Percentiles rank a stretch among this genome's conserved stretches.
These are phyloP conservation scores for Chenopodium berlandieri DNA, from an alignment of 148 eudicot species.

Conservation along the genomic window DNA sequence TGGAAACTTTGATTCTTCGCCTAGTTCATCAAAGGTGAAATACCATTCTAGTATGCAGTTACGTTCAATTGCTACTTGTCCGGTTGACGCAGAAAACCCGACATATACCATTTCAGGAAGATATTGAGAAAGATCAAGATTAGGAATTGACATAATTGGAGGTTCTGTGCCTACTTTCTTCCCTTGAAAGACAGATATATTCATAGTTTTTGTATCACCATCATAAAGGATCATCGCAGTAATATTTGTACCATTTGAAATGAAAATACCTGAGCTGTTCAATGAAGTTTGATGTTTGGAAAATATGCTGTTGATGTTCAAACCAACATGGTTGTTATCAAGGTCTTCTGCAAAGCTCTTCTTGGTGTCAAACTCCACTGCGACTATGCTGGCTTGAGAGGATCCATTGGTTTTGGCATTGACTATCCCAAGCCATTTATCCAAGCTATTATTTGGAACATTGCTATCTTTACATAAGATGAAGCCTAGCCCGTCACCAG, in stretches of 20 bases:
- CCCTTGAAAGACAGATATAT: slow-evolving; percentile 26
- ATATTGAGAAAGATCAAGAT: slow-evolving; percentile 25
- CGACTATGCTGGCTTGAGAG: slow-evolving; percentile 23
- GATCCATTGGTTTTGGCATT: slow-evolving; percentile 28
- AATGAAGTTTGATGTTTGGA: slow-evolving; percentile 18
- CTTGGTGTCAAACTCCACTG: slow-evolving; percentile 44
- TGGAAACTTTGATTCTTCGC: not conserved
- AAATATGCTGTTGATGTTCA: slow-evolving; percentile 31
- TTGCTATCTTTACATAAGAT: slow-evolving; percentile 13
- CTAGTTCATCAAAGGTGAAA: slow-evolving; percentile 19
- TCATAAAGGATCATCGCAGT: slow-evolving; percentile 29
- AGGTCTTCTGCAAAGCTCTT: slow-evolving; percentile 34
- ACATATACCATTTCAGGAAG: slow-evolving; percentile 34
- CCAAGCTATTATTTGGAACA: slow-evolving; percentile 27
- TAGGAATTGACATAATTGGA: slow-evolving; percentile 25
- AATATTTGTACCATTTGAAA: slow-evolving; percentile 19
- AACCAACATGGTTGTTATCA: slow-evolving; percentile 42
- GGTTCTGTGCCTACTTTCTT: not conserved
- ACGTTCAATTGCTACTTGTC: slow-evolving; percentile 23
- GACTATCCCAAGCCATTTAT: slow-evolving; percentile 34
- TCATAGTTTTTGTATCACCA: slow-evolving; percentile 21
- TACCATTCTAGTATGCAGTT: slow-evolving; percentile 38
- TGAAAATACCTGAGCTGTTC: slow-evolving; percentile 18
- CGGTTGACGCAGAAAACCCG: slow-evolving; percentile 44
- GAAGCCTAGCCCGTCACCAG: slow-evolving; percentile 37